These are phyloP conservation scores for Emiliania huxleyi DNA, from an alignment of 78 protist species.

Conservation along the genomic window DNA sequence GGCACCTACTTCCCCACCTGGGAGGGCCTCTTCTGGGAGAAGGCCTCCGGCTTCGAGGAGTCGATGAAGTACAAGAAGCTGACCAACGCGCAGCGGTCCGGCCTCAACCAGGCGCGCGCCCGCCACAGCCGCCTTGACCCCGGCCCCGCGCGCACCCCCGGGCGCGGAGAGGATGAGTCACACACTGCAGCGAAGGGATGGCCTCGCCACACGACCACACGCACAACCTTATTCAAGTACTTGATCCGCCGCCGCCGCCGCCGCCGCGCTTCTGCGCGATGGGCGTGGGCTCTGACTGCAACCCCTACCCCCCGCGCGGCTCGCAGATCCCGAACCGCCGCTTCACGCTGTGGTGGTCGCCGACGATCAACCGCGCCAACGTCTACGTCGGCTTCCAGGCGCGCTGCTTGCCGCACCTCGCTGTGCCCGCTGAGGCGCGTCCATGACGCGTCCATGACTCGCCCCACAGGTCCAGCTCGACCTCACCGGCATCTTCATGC, in stretches of 20 bases:
- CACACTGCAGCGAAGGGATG: not conserved
- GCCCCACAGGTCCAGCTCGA: constrained; percentile 99
- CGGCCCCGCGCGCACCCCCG: not conserved
- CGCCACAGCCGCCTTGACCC: not conserved
- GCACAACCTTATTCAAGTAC: not conserved
- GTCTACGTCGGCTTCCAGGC: constrained; percentile 98
- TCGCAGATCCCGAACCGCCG: constrained; percentile 97
- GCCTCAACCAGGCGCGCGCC: constrained; percentile 90
- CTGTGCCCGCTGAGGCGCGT: constrained; percentile 88
- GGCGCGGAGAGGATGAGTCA: not conserved
- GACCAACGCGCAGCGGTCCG: constrained; percentile 99
- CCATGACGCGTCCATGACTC: too few species aligned
- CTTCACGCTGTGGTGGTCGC: constrained; percentile 99
- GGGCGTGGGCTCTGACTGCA: too few species aligned
- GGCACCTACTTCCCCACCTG: constrained; percentile 99
- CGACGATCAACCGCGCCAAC: constrained; percentile 99
- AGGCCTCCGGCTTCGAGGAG: constrained; percentile 92
- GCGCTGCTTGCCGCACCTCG: constrained; percentile 98
- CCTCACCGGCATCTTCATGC: constrained; percentile 99
- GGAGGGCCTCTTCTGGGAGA: constrained; percentile 99
- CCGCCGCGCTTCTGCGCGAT: not conserved
- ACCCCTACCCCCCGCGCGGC: too few species aligned
- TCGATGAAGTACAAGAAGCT: constrained; percentile 98
- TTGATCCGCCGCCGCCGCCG: not conserved
- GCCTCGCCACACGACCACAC: not conserved